A percentile compares a stretch with the other conserved stretches of the same genome.
Evolutionary conservation across 2,329 filamentous ascomycete species (phyloP).

Genomic region (Phaeosphaeriaceae sp.): DNA sequence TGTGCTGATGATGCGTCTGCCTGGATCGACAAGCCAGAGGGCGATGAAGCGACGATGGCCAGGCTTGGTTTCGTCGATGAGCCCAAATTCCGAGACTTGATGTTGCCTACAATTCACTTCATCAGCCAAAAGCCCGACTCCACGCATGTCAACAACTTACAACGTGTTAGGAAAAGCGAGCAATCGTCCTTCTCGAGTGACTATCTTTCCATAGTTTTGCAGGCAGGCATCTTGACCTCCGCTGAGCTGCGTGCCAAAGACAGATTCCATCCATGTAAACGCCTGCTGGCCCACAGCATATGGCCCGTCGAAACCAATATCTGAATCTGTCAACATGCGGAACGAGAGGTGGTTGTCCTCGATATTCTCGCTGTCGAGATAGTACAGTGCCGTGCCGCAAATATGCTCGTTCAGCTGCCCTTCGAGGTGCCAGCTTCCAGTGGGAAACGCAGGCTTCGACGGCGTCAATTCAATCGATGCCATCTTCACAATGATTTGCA

Average conservation of each 20-base stretch:
- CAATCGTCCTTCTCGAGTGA: constrained; percentile 58
- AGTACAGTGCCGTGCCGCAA: constrained; percentile 68
- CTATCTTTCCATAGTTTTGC: constrained; percentile 59
- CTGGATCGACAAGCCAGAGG: constrained; percentile 67
- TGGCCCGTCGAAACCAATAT: constrained; percentile 7
- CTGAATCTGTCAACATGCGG: constrained; percentile 23
- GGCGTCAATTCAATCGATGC: constrained; percentile 67
- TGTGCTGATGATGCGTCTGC: constrained; percentile 59
- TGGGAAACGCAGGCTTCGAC: constrained; percentile 62
- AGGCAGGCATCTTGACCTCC: constrained; percentile 16
- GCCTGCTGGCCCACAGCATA: constrained; percentile 18
- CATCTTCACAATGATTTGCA: constrained; percentile 72
- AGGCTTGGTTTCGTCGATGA: constrained; percentile 58
- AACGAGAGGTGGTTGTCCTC: constrained; percentile 44
- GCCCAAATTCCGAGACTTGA: constrained; percentile 52
- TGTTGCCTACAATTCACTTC: constrained; percentile 23
- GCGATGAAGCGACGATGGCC: constrained; percentile 66
- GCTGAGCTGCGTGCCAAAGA: constrained; percentile 20
- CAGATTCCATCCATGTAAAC: constrained; percentile 23
- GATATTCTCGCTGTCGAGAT: constrained; percentile 69
- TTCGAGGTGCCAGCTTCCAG: constrained; percentile 64
- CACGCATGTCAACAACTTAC: constrained; percentile 6
- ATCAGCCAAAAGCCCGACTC: too few species aligned
- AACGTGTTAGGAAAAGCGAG: constrained; percentile 63
- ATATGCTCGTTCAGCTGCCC: constrained; percentile 68